Evolutionary conservation across 2,329 filamentous ascomycete genomes (phyloP).

Genomic region (Cladophialophora yegresii): DNA sequence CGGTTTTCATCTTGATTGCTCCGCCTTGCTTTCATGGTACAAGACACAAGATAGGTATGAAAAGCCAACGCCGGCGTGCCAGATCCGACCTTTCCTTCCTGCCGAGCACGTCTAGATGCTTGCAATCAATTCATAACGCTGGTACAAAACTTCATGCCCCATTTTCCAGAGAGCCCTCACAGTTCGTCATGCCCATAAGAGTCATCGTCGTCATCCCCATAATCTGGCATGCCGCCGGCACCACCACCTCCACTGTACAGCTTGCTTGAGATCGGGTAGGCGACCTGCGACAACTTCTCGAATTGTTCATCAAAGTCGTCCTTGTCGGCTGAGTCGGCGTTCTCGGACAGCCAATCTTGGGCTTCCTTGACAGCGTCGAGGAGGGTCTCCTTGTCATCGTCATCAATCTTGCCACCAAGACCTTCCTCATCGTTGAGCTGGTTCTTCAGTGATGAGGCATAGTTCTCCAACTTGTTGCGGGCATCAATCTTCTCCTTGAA

Average conservation of each 20-base stretch:
- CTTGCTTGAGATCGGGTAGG: slow-evolving; percentile 99
- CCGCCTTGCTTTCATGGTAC: slow-evolving; percentile 6
- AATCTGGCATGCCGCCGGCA: slow-evolving; percentile 62
- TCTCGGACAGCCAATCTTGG: slow-evolving; percentile 95
- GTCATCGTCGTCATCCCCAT: slow-evolving; percentile 63
- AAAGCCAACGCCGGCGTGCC: slow-evolving; percentile 14
- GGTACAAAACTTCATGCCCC: slow-evolving; percentile 19
- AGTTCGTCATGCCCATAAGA: slow-evolving; percentile 73
- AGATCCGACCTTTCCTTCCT: slow-evolving; percentile 11
- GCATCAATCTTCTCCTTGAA: slow-evolving; percentile 96
- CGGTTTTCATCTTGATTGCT: slow-evolving; percentile 6
- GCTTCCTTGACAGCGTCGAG: slow-evolving; percentile 96
- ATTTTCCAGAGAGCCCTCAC: slow-evolving; percentile 44
- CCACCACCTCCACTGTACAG: slow-evolving; percentile 73
- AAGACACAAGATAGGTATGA: slow-evolving; percentile 6
- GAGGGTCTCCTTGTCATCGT: slow-evolving; percentile 97
- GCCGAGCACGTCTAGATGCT: slow-evolving; percentile 28
- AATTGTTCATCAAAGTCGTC: slow-evolving; percentile 99
- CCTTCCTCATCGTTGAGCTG: slow-evolving; percentile 96
- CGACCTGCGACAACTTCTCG: slow-evolving; percentile 95
- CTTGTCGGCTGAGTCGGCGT: slow-evolving; percentile 76
- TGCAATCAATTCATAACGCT: slow-evolving; percentile 22
- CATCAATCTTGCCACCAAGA: slow-evolving; percentile 96
- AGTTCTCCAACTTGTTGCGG: slow-evolving; percentile 97
- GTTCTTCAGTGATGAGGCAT: slow-evolving; percentile 98